Percentiles rank a stretch among this genome's conserved stretches.
Conservation (phyloP, 2,329 filamentous ascomycete genomes). For the Rutstroemia sydowiana region DNA sequence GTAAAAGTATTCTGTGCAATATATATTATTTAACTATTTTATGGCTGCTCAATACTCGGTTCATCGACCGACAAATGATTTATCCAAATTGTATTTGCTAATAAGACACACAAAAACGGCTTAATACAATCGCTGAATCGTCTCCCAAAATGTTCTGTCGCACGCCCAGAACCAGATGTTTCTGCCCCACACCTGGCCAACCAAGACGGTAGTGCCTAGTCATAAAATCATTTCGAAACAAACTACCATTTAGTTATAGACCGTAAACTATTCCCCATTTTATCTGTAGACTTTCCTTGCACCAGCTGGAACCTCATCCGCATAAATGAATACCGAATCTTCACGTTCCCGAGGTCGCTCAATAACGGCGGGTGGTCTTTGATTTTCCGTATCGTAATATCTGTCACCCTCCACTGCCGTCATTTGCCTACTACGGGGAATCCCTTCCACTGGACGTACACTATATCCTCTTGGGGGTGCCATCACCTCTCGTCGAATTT, state of each 20-base stretch:
- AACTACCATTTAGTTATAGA: neutral
- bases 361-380: conserved; percentile 24
- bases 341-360: conserved; percentile 26
- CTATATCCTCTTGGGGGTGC: conserved; percentile 26
- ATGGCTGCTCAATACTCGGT: neutral
- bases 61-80: no score
- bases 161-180: neutral
- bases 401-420: conserved; percentile 18
- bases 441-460: conserved; percentile 23
- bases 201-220: neutral
- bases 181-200: neutral
- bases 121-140: neutral
- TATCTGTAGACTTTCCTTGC: conserved; percentile 25
- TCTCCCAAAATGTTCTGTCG: neutral
- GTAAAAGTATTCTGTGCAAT: neutral
- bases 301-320: conserved; percentile 23
- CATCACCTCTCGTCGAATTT: conserved; percentile 19
- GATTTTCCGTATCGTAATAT: conserved; percentile 23
- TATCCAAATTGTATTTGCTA: conserved; percentile 3
- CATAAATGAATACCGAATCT: conserved; percentile 26
- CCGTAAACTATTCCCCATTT: neutral
- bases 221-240: conserved; percentile 1
- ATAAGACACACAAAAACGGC: neutral
- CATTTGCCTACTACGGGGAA: conserved; percentile 21
- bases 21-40: neutral